phyloP scores from a whole-genome alignment of 352 stramenopile species.

The Phytophthora nicotianae region DNA sequence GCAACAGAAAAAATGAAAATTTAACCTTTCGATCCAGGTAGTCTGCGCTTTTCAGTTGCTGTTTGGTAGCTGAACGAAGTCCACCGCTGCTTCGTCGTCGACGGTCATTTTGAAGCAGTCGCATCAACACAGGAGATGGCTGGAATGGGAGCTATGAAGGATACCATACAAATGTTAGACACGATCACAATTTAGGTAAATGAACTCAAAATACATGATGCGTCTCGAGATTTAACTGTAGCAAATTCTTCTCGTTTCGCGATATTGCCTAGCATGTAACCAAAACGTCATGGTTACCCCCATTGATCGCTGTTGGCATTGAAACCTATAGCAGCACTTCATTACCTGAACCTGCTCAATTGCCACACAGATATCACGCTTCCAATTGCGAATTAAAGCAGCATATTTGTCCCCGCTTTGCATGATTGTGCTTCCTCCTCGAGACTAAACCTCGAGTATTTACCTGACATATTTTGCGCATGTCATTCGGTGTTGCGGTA shows the following conservation, averaged over 20 bases:
- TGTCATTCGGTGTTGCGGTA: constrained; percentile 21
- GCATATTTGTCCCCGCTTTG: constrained; percentile 6
- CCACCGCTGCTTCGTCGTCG: constrained; percentile 13
- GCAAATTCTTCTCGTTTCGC: constrained; percentile 38
- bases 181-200: not conserved
- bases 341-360: constrained; percentile 32
- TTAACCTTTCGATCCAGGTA: constrained; percentile 62
- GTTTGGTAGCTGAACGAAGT: constrained; percentile 13
- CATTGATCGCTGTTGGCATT: not conserved
- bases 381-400: constrained; percentile 13
- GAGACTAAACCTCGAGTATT: constrained; percentile 5
- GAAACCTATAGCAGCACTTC: not conserved
- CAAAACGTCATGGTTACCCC: not conserved
- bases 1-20: not conserved
- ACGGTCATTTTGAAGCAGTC: constrained; percentile 49
- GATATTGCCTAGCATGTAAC: constrained; percentile 16
- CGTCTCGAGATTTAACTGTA: constrained; percentile 57
- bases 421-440: constrained; percentile 9
- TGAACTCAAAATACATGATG: constrained; percentile 35
- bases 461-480: not conserved
- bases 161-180: not conserved
- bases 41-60: constrained; percentile 40
- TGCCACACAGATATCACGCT: constrained; percentile 13
- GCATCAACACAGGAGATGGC: constrained; percentile 52
- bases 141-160: constrained; percentile 52